Evolutionary conservation across 129 eudicot species (phyloP).

Genomic region (Apium graveolens): DNA sequence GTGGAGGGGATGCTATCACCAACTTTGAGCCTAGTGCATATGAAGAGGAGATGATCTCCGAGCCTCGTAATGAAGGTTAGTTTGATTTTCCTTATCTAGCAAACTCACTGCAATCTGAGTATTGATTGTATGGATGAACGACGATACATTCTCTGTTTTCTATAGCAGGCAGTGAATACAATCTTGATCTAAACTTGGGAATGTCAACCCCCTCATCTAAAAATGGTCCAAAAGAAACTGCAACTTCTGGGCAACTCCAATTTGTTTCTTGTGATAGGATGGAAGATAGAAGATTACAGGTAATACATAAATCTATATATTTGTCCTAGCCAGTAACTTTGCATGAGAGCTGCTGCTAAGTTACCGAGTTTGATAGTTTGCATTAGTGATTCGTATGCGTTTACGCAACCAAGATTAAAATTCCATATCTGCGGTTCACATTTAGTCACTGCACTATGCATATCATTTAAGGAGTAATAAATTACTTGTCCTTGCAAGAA

Average conservation of each 20-base stretch:
- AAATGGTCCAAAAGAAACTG: conserved; percentile 32
- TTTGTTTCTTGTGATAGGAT: conserved; percentile 16
- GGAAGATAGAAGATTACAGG: conserved; percentile 28
- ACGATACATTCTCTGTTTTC: background rate
- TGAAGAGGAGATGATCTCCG: conserved; percentile 23
- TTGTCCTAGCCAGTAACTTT: background rate
- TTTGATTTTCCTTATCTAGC: background rate
- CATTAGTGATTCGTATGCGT: background rate
- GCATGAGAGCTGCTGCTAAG: background rate
- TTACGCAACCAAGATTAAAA: background rate
- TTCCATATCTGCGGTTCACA: background rate
- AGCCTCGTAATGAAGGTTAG: conserved; percentile 30
- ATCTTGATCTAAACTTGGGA: conserved; percentile 64
- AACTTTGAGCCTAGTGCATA: conserved; percentile 59
- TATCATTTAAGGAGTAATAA: background rate
- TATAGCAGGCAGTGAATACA: conserved; percentile 34
- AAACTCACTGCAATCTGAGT: background rate
- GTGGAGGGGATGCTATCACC: conserved; percentile 68
- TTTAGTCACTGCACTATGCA: conserved; percentile 11
- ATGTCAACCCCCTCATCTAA: conserved; percentile 36
- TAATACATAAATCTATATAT: conserved; percentile 9
- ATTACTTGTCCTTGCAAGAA: conserved; percentile 11
- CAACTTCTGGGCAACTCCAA: conserved; percentile 25
- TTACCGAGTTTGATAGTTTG: background rate
- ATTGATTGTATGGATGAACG: background rate